Percentiles rank a stretch among this genome's conserved stretches.
Conservation (phyloP, 2,329 filamentous ascomycete species). For the Dothistroma septosporum region DNA sequence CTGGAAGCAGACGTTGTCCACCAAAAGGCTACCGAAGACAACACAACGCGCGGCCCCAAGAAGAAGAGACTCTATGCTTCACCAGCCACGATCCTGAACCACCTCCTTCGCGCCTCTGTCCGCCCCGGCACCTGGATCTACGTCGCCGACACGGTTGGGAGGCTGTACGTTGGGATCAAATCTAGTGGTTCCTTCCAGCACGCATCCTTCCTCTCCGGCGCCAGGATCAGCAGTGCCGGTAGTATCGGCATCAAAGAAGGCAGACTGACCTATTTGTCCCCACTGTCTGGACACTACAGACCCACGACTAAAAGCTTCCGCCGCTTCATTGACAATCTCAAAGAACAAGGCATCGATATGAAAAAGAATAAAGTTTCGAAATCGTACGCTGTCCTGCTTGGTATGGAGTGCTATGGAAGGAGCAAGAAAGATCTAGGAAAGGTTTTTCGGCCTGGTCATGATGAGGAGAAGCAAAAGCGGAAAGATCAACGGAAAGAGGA, state of each 20-base stretch:
- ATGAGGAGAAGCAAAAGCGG: slow-evolving; percentile 4
- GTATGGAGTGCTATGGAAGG: slow-evolving; percentile 71
- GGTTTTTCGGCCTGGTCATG: slow-evolving; percentile 39
- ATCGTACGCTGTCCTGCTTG: slow-evolving; percentile 64
- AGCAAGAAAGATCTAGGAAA: slow-evolving; percentile 62
- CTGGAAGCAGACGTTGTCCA: slow-evolving; percentile 4
- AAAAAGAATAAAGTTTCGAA: slow-evolving; percentile 70
- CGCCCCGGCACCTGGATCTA: slow-evolving; percentile 92
- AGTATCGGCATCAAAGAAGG: slow-evolving; percentile 79
- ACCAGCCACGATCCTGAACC: slow-evolving; percentile 70
- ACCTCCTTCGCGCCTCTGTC: slow-evolving; percentile 69
- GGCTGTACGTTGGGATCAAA: slow-evolving; percentile 86
- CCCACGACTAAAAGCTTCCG: slow-evolving; percentile 78
- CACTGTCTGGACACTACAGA: slow-evolving; percentile 70
- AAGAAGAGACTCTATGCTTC: slow-evolving; percentile 57
- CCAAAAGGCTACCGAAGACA: slow-evolving; percentile 39
- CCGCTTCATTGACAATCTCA: slow-evolving; percentile 69
- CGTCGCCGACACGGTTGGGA: slow-evolving; percentile 76
- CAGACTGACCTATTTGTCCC: slow-evolving; percentile 67
- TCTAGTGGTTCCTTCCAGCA: slow-evolving; percentile 82
- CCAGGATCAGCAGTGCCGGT: slow-evolving; percentile 75
- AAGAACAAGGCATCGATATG: slow-evolving; percentile 71
- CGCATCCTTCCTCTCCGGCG: slow-evolving; percentile 81
- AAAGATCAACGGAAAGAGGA: background rate
- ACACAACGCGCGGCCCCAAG: slow-evolving; percentile 43